These are phyloP conservation scores for Suillus placidus DNA, from an alignment of 768 basidiomycete species.

Conservation along the genomic window DNA sequence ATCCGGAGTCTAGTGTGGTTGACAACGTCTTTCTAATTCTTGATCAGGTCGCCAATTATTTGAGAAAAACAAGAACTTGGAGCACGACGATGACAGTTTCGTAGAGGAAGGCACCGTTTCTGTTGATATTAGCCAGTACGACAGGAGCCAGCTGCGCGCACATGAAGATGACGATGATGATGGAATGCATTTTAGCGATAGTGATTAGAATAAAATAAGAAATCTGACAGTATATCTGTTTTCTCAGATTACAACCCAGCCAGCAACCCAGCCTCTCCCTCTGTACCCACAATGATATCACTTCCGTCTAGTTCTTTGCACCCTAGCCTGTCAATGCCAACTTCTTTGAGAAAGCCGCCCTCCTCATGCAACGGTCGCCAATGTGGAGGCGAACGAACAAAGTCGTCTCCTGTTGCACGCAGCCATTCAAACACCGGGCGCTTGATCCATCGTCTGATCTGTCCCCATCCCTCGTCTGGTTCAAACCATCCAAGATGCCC, in stretches of 20 bases:
- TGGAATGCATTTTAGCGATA: conserved; percentile 79
- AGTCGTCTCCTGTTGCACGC: conserved; percentile 54
- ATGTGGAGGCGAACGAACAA: conserved; percentile 41
- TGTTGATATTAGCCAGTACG: conserved; percentile 89
- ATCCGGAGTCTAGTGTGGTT: conserved; percentile 20
- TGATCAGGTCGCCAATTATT: conserved; percentile 88
- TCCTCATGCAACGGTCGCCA: conserved; percentile 45
- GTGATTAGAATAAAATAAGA: conserved; percentile 55
- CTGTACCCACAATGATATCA: conserved; percentile 53
- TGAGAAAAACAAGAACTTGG: conserved; percentile 75
- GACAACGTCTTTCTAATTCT: conserved; percentile 11
- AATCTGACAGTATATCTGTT: conserved; percentile 17
- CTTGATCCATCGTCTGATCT: conserved; percentile 61
- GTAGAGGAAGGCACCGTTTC: conserved; percentile 86
- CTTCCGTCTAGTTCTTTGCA: conserved; percentile 60
- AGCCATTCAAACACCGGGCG: conserved; percentile 76
- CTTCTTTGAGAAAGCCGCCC: conserved; percentile 65
- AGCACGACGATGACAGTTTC: conserved; percentile 72
- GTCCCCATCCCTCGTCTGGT: conserved; percentile 38
- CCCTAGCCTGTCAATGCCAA: conserved; percentile 56
- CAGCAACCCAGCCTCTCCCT: conserved; percentile 55
- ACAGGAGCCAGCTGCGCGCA: conserved; percentile 56
- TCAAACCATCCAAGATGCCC: conserved; percentile 89
- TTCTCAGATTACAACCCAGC: conserved; percentile 52
- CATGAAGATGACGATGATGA: conserved; percentile 59